Conservation (phyloP, 352 stramenopile species). For the Elongisporangium undulatum region DNA sequence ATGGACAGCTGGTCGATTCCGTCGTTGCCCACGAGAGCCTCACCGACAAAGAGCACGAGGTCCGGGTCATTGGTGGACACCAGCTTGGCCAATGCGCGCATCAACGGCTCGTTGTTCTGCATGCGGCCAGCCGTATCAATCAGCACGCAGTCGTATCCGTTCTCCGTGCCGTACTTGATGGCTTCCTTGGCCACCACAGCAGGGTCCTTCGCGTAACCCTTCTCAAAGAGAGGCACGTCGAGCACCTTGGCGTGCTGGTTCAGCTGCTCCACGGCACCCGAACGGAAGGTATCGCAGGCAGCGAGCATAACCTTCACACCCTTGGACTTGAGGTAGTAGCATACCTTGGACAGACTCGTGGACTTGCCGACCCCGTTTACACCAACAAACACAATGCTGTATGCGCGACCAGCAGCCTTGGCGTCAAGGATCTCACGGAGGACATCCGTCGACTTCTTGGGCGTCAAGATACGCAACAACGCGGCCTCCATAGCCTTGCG, state of each 20-base stretch:
- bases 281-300: constrained; percentile 98
- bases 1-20: constrained; percentile 97
- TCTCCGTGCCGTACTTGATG: constrained; percentile 93
- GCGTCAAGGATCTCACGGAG: constrained; percentile 92
- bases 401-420: constrained; percentile 86
- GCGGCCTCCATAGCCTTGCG: constrained; percentile 93
- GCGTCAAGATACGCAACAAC: constrained; percentile 93
- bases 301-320: constrained; percentile 95
- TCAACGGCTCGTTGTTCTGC: constrained; percentile 99
- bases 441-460: constrained; percentile 95
- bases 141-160: constrained; percentile 96
- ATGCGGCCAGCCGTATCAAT: constrained; percentile 98
- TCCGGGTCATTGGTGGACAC: constrained; percentile 96
- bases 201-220: constrained; percentile 96
- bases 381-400: constrained; percentile 98
- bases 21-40: constrained; percentile 98
- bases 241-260: constrained; percentile 97
- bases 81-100: constrained; percentile 97
- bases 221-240: constrained; percentile 95
- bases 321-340: constrained; percentile 98
- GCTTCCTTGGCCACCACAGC: constrained; percentile 93
- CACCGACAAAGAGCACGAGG: constrained; percentile 98
- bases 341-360: constrained; percentile 98
- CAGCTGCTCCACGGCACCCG: constrained; percentile 98
- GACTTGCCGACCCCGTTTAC: constrained; percentile 99